Evolutionary conservation across 805 yeast species (phyloP), one percentile per base, ranked within the genome.

Genomic region (Dipodascus albidus): DNA sequence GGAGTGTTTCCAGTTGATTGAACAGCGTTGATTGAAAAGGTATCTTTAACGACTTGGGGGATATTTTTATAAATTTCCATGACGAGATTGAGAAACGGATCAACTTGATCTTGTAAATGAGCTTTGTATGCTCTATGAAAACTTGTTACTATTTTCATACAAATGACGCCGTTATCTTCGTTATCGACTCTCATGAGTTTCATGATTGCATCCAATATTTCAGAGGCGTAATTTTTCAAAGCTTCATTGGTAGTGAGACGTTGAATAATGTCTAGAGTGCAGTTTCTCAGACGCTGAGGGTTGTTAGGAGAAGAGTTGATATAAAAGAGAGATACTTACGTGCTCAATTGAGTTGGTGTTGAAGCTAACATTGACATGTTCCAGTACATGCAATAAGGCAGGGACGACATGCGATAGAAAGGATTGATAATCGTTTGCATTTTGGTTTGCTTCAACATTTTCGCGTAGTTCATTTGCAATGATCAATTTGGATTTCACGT

Each of bases 131-230:
- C 80, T 66, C 93, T 85, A 70, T 90, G 96, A 50, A 91, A 70
- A 27, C 85, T 79, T 17, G 97, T 87, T 50, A 90, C 75, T 53
- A 88, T 83, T 64, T 87, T 89, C 85, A 93, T 81, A 66, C 95
- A 85, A 51, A 88, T 74, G 0, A 89, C 87, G 51, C 98, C 98
- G 66, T 93, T 93, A 57, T 90, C 97, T 67, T 95, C 99, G 65
- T 93, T 93, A 63, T 95, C 99, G 15, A 71, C 74, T 19, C 77
- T 79, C 55, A 91, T 72, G 14, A 85, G 70, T 21, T 72, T 67
- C 60, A 82, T 79, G 52, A 91, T 70, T 8, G 75, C 70, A 35
- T 79, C 82, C 61, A 86, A 71, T 19, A 88, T 75, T 38, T 74
- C 74, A 33, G 70, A 70, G 0, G 90, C 81, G 65, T 81, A 82